Percentiles rank a stretch among this genome's conserved stretches.
Evolutionary conservation across 495 filamentous ascomycete species (phyloP).

Genomic region (Aspergillus baeticus): DNA sequence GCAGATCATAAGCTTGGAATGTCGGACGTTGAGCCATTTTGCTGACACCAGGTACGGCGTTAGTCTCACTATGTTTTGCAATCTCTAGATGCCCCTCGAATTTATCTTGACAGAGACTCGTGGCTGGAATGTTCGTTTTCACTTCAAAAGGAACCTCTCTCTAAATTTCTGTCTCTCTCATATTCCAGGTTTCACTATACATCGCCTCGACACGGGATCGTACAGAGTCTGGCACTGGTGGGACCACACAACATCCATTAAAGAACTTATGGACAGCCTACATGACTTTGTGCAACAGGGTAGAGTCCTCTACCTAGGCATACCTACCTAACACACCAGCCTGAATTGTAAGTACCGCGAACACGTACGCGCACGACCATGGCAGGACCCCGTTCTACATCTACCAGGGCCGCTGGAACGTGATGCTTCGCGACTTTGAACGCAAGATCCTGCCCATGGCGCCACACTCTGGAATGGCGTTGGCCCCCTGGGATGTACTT

Average conservation of each 20-base stretch:
- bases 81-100: too few relatives aligned
- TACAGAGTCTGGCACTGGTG: conserved; percentile 29
- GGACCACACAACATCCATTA: conserved; percentile 43
- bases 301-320: conserved; percentile 49
- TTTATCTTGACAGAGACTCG: too few relatives aligned
- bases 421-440: conserved; percentile 28
- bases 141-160: too few relatives aligned
- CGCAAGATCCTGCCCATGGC: conserved; percentile 40
- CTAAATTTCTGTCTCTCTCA: too few relatives aligned
- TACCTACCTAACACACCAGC: conserved; percentile 42
- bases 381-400: conserved; percentile 9
- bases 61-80: too few relatives aligned
- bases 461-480: conserved; percentile 8
- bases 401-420: conserved; percentile 54
- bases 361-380: conserved; percentile 34
- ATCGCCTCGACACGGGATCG: too few relatives aligned
- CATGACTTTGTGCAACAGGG: conserved; percentile 36
- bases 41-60: too few relatives aligned
- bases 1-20: too few relatives aligned
- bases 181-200: too few relatives aligned
- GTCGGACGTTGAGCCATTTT: too few relatives aligned
- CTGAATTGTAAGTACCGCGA: conserved; percentile 37
- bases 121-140: too few relatives aligned
- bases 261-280: conserved; percentile 46
- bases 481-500: conserved; percentile 12